A percentile compares a stretch with the other conserved stretches of the same genome.
Evolutionary conservation across 129 eudicot genomes (phyloP).

Genomic region (Tagetes patula): DNA sequence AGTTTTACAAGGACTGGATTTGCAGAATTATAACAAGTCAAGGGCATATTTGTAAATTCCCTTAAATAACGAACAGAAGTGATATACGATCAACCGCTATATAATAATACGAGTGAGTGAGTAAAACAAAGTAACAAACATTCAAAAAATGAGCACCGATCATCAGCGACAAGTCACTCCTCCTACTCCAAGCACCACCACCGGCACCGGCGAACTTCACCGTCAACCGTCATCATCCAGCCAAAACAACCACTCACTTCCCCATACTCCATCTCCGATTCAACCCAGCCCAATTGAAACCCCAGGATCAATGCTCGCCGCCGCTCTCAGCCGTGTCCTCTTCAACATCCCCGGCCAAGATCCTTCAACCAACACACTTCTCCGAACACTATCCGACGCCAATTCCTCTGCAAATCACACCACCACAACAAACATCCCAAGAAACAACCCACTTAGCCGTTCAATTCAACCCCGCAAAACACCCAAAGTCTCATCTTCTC

Average conservation of each 20-base stretch:
- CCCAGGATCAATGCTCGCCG: conserved; percentile 9
- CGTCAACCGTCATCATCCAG: conserved; percentile 7
- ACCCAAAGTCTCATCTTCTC: not conserved
- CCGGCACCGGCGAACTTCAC: conserved; percentile 3
- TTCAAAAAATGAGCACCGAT: not conserved
- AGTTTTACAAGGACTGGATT: too few species aligned
- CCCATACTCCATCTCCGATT: conserved; percentile 9
- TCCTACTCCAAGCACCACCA: not conserved
- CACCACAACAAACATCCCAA: not conserved
- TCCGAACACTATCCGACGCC: too few species aligned
- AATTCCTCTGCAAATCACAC: not conserved
- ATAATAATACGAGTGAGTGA: too few species aligned
- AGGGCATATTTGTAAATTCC: too few species aligned
- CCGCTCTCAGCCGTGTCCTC: conserved; percentile 8
- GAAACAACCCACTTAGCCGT: not conserved
- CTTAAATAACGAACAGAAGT: too few species aligned
- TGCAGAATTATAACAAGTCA: too few species aligned
- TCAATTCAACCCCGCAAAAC: not conserved
- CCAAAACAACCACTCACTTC: not conserved
- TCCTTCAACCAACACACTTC: not conserved
- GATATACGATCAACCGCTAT: too few species aligned
- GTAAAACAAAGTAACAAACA: too few species aligned
- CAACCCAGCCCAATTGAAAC: not conserved
- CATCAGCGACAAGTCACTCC: not conserved
- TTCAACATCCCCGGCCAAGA: conserved; percentile 19